Conservation (phyloP, 176 grass and related monocot genomes). For the Eragrostis nindensis region DNA sequence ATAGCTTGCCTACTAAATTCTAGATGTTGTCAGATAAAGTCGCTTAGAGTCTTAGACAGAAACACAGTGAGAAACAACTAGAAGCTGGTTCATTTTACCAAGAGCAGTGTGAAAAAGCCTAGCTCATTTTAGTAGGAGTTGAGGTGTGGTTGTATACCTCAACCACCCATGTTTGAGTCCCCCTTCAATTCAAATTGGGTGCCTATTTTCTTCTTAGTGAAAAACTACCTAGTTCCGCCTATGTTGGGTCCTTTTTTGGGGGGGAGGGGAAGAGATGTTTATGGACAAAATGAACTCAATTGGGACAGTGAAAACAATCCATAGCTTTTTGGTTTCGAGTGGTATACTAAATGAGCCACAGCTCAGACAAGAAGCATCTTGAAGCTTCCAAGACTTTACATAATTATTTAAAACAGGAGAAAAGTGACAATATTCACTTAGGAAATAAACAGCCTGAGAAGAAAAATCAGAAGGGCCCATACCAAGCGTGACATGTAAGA, state of each 20-base stretch:
- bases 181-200: neutral
- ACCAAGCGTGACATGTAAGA: slow-evolving; percentile 99
- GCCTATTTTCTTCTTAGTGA: neutral
- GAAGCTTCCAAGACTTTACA: too few relatives aligned
- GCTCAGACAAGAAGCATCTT: too few relatives aligned
- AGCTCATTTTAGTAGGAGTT: neutral
- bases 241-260: neutral
- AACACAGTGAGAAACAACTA: neutral
- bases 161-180: neutral
- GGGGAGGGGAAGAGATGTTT: neutral
- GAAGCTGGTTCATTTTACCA: slow-evolving; percentile 1
- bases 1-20: neutral
- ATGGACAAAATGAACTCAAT: slow-evolving; percentile 17
- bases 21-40: neutral
- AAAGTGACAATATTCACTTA: slow-evolving; percentile 4
- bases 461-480: slow-evolving; percentile 37
- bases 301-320: neutral
- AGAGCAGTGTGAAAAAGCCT: slow-evolving; percentile 8
- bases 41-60: neutral
- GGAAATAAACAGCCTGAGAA: slow-evolving; percentile 12
- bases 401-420: slow-evolving; percentile 22
- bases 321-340: neutral
- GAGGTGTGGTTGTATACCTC: neutral
- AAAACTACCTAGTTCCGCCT: neutral
- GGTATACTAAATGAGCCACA: too few relatives aligned